phyloP scores from a whole-genome alignment of 2,329 filamentous ascomycete species.

The Chrysosphaeria jannelii region DNA sequence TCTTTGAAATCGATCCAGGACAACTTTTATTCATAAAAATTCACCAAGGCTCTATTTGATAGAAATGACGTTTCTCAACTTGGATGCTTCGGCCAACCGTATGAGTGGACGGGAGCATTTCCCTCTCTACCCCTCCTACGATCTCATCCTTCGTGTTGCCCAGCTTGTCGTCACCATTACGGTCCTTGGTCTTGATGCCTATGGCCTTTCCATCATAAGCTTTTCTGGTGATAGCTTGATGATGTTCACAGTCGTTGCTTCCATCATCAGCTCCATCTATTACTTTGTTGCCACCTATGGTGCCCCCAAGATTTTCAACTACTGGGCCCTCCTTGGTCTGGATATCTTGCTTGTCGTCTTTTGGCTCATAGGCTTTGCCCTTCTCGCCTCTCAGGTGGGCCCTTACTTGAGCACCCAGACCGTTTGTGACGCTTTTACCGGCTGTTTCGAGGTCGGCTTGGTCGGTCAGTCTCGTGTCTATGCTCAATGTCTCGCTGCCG shows the following conservation, averaged over 20 bases:
- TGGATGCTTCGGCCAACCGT: constrained; percentile 7
- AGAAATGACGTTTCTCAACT: too few relatives aligned
- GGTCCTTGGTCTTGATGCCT: constrained; percentile 17
- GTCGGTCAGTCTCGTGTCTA: constrained; percentile 3
- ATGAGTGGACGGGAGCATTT: constrained; percentile 14
- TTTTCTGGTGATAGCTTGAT: constrained; percentile 10
- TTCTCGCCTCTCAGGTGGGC: constrained; percentile 11
- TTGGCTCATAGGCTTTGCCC: constrained; percentile 17
- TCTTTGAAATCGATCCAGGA: too few relatives aligned
- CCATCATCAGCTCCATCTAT: constrained; percentile 16
- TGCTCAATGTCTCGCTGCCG: constrained; percentile 8
- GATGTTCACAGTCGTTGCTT: constrained; percentile 13
- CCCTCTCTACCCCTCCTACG: constrained; percentile 14
- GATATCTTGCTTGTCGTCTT: constrained; percentile 21
- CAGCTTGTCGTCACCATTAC: constrained; percentile 16
- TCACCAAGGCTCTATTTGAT: too few relatives aligned
- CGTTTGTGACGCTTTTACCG: constrained; percentile 6
- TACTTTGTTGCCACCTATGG: constrained; percentile 14
- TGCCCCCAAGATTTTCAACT: constrained; percentile 16
- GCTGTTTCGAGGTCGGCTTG: constrained; percentile 6
- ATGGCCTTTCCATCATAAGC: constrained; percentile 9
- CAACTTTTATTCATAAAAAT: too few relatives aligned
- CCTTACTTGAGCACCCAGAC: constrained; percentile 4
- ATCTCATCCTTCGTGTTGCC: constrained; percentile 14
- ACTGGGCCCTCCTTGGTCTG: constrained; percentile 19